Evolutionary conservation across 2,329 filamentous ascomycete species (phyloP), one percentile per base, ranked within the genome.

Genomic region (Trichophaea hybrida): DNA sequence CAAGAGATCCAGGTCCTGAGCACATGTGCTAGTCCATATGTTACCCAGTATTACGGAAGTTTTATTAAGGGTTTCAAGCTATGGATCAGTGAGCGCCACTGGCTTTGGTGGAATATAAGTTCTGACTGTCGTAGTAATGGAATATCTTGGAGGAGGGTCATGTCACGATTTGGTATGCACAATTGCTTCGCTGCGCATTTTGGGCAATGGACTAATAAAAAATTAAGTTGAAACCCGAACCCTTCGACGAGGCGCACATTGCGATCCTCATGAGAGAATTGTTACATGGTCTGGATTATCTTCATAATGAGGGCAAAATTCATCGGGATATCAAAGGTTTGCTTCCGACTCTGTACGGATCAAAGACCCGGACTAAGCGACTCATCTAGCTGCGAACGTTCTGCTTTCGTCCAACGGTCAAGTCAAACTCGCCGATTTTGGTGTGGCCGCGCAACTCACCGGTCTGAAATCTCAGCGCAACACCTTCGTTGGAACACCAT

Each of bases 381-480:
- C 59, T 35, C 17, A 40, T 51, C 12, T 40, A 64, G 91, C 91
- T 13, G 91, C 91, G 60, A 97, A 97, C 67, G 83, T 96, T 35
- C 78, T 97, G n/a, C 78, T 97, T n/a, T 93, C 89, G 0, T 85
- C 91, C 67, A 78, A 80, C 3, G 91, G 91, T 69, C 90, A 88
- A 70, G 91, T 97, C 71, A 97, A 97, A 76, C 78, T 97, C 67
- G 91, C 91, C 44, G 91, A 98, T 73, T 98, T 98, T 70, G 93
- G 93, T 61, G 93, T 98, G 46, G 93, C 93, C 6, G 91, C 93
- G 34, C 93, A 98, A 72, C 78, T 98, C 69, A 94, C 88, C 62
- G 95, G 96, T 71, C 94, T 97, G 75, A 96, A 96, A 74, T 96
- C 91, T 1, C 89, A 96, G 72, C 83, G 93, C 58, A 91, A 97